Conservation (phyloP, 352 stramenopile genomes). For the Globisporangium splendens region DNA sequence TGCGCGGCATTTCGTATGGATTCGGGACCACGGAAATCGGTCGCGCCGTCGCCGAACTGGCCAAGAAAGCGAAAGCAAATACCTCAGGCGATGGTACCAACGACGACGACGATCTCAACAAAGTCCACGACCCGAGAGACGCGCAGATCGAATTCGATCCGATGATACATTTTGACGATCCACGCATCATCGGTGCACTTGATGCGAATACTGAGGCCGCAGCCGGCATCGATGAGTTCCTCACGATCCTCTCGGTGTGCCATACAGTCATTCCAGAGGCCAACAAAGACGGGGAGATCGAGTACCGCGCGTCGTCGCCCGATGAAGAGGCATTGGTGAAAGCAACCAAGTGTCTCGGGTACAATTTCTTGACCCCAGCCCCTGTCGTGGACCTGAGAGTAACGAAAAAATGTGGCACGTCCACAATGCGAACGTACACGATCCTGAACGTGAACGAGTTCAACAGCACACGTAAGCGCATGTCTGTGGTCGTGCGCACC, state of each 20-base stretch:
- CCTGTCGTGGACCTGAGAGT: slow-evolving; percentile 50
- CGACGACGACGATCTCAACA: slow-evolving; percentile 13
- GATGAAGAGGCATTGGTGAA: slow-evolving; percentile 94
- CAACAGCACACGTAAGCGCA: slow-evolving; percentile 95
- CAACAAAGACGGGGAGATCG: slow-evolving; percentile 40
- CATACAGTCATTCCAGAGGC: slow-evolving; percentile 75
- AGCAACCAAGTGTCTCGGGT: slow-evolving; percentile 70
- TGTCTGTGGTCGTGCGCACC: slow-evolving; percentile 93
- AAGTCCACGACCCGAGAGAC: slow-evolving; percentile 34
- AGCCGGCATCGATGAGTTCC: slow-evolving; percentile 55
- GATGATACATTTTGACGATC: slow-evolving; percentile 69
- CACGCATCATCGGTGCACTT: slow-evolving; percentile 46
- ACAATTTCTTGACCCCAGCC: slow-evolving; percentile 76
- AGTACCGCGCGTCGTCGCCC: slow-evolving; percentile 88
- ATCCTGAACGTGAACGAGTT: slow-evolving; percentile 85
- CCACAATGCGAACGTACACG: slow-evolving; percentile 36
- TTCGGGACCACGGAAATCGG: slow-evolving; percentile 79
- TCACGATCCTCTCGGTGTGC: slow-evolving; percentile 67
- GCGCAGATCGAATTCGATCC: slow-evolving; percentile 64
- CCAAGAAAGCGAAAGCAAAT: slow-evolving; percentile 18
- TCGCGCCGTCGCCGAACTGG: slow-evolving; percentile 47
- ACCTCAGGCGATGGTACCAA: not conserved
- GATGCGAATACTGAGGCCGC: slow-evolving; percentile 20
- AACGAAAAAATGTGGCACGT: slow-evolving; percentile 36
- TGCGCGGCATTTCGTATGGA: slow-evolving; percentile 82